Base-by-base conservation (phyloP, 495 filamentous ascomycete genomes). In the Glonium stellatum region DNA sequence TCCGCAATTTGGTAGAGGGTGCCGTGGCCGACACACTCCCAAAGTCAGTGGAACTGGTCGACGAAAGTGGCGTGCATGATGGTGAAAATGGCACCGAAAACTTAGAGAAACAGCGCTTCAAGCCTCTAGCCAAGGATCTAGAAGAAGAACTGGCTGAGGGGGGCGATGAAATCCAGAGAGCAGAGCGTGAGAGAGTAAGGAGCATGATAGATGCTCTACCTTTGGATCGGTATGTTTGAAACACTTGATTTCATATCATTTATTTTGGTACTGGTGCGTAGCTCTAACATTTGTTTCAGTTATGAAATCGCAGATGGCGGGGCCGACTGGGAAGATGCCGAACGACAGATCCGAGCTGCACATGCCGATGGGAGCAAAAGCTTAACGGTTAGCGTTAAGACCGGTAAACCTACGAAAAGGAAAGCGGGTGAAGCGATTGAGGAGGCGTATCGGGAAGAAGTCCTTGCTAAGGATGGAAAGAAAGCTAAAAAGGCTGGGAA, bases 121-220 rank as follows among this genome's bases (percentile, higher is more conserved):
- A 80, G 48, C 85, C 89, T 0, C 73, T 96, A 13, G 82, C 84
- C n/a, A 79, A 78, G 56, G 74, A 75, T n/a, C 71, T 97, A 21
- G 83, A 89, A n/a, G 89, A 92, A 4, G 95, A 99, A 69, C 79
- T 97, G 35, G 84, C 83, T 52, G 87, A 93, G 64, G 93, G 85
- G 12, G 90, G 87, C 1, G 79, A 91, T 63, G 83, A 93, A 71
- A 79, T 87, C 19, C 70, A 92, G 63, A 75, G 76, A 36, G 84
- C 81, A 51, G 70, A 96, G 69, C 80, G 82, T 63, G 82, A 85
- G 73, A 88, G 88, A 75, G 88, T 92, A 73, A 82, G 86, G 66
- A 87, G 87, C 57, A 73, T 97, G 61, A 95, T 97, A 62, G 87
- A 96, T 76, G 84, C 89, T 62, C 74, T 97, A 46, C 91, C 91